These are phyloP conservation scores for Boechera retrofracta DNA, from an alignment of 345 rosid genomes.

Conservation along the genomic window DNA sequence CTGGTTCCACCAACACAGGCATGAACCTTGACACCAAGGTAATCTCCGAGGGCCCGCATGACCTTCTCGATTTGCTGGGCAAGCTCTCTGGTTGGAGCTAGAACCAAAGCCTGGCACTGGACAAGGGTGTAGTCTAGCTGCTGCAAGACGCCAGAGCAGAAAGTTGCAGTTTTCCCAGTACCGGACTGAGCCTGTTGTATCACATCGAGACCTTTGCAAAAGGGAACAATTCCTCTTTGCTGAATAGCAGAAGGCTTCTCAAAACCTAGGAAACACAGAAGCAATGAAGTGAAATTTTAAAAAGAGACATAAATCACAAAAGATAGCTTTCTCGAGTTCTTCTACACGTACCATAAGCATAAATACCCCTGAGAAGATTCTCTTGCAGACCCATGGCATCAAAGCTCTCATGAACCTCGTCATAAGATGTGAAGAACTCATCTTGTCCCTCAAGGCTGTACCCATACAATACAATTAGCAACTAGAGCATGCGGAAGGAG, in stretches of 20 bases:
- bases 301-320: not conserved
- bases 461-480: constrained; percentile 5
- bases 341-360: constrained; percentile 64
- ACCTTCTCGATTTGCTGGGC: constrained; percentile 89
- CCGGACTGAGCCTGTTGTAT: constrained; percentile 85
- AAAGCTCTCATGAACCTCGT: constrained; percentile 72
- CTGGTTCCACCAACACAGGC: constrained; percentile 91
- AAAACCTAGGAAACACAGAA: constrained; percentile 50
- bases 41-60: constrained; percentile 85
- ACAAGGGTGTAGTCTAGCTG: constrained; percentile 68
- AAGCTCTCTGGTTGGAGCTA: constrained; percentile 80
- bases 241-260: constrained; percentile 93
- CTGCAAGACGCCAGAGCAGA: constrained; percentile 80
- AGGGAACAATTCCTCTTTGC: constrained; percentile 83
- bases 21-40: constrained; percentile 81
- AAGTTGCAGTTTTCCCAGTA: constrained; percentile 81
- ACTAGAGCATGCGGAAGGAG: not conserved
- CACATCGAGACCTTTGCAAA: constrained; percentile 79
- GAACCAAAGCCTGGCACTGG: constrained; percentile 75
- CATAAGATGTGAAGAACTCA: constrained; percentile 75
- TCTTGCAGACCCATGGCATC: constrained; percentile 82
- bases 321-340: not conserved
- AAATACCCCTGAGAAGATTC: constrained; percentile 85
- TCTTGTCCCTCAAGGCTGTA: constrained; percentile 65
- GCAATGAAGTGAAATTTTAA: not conserved